Percentiles rank a stretch among this genome's conserved stretches.
Evolutionary conservation across 108 stramenopile species (phyloP).

Genomic region (Discostella stelligeroides): DNA sequence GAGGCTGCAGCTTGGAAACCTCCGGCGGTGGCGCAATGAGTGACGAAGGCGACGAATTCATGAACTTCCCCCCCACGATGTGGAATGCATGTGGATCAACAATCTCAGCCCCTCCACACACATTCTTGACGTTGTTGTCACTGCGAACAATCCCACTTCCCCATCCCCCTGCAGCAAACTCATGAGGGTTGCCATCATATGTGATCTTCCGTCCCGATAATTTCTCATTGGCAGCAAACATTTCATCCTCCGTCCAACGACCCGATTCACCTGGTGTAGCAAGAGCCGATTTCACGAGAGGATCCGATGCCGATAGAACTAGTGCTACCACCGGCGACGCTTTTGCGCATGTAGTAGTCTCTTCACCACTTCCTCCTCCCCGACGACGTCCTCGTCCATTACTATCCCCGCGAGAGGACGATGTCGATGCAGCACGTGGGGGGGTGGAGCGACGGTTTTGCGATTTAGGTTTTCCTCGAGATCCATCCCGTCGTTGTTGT

Average conservation of each 20-base stretch:
- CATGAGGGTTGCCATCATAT: constrained; percentile 89
- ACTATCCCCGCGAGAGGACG: too few species aligned
- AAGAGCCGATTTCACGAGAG: constrained; percentile 60
- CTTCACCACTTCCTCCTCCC: not conserved
- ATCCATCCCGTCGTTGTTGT: too few species aligned
- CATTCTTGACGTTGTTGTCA: not conserved
- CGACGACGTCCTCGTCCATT: not conserved
- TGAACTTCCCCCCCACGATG: constrained; percentile 82
- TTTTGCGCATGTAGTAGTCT: not conserved
- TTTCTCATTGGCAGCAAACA: constrained; percentile 81
- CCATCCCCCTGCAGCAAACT: constrained; percentile 82
- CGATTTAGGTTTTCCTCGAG: constrained; percentile 7
- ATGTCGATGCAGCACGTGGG: too few species aligned
- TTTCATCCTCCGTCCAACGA: constrained; percentile 87
- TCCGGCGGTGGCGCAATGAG: constrained; percentile 43
- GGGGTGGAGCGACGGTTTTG: not conserved
- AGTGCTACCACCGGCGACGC: not conserved
- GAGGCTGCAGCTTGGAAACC: constrained; percentile 39
- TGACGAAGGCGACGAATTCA: constrained; percentile 48
- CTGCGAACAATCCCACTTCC: not conserved
- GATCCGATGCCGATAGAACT: constrained; percentile 42
- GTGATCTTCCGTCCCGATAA: constrained; percentile 67
- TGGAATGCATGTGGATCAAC: constrained; percentile 87
- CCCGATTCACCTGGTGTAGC: constrained; percentile 57
- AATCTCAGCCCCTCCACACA: constrained; percentile 21